Base-by-base conservation (phyloP, 345 rosid species). In the Euphorbia lathyris region DNA sequence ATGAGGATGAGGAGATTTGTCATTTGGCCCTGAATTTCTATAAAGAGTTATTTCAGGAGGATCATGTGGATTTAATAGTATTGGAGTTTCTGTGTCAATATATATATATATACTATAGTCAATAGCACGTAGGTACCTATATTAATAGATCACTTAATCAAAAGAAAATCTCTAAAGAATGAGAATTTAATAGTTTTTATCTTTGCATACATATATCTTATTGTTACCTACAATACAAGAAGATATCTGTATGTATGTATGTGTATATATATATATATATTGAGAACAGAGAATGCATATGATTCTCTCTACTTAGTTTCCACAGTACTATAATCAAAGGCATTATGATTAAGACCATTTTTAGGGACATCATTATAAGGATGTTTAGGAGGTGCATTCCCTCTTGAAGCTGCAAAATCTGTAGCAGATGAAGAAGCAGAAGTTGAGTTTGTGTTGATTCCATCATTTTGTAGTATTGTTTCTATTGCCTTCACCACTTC, bases 351-450 rank as follows among this genome's bases (percentile, higher is more conserved):
- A 9, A 47, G 71, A n/a, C 76, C 84, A 47, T 76, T 72, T 66
- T 71, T 86, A 27, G 86, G 88, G 51, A 72, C 62, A 50, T 72
- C 69, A 25, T 72, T 82, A 47, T 89, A 93, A 59, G 88, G 89
- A 58, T 85, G 78, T 72, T 74, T 81, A 0, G 72, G 70, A 12
- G 76, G 70, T 16, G 76, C 76, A 13, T 71, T 83, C 65, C 70
- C 85, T 72, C 80, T 86, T 52, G 85, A 45, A 45, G 69, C 84
- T 45, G 86, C 90, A 51, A 91, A 85, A 14, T 91, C 97, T 0
- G 93, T 88, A 7, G 90, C 78, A 9, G 97, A 88, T 0, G 98
- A 93, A 0, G 93, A 88, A n/a, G 96, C 86, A 3, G 97, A 91
- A 8, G 93, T 80, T 53, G 98, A 90, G 84, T 85, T 87, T 22